Conservation (phyloP, 352 stramenopile genomes). For the Pythium oligandrum region DNA sequence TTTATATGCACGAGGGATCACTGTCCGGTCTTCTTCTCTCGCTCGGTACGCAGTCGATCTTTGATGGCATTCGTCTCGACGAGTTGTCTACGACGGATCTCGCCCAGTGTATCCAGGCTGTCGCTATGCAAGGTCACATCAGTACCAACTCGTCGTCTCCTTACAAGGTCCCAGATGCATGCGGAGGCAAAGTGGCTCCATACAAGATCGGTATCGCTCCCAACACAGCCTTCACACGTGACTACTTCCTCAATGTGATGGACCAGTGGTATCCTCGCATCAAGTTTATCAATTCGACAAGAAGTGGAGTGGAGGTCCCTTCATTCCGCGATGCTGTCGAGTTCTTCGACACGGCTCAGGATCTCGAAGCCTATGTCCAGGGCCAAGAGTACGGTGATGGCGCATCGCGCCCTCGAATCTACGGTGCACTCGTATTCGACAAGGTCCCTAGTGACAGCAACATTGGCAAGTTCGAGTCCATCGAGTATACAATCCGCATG, state of each 20-base stretch:
- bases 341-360: slow-evolving; percentile 47
- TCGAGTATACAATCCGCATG: slow-evolving; percentile 55
- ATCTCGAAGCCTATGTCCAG: slow-evolving; percentile 45
- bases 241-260: slow-evolving; percentile 68
- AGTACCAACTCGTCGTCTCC: slow-evolving; percentile 26
- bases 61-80: slow-evolving; percentile 30
- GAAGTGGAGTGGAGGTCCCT: slow-evolving; percentile 27
- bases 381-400: slow-evolving; percentile 39
- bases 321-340: slow-evolving; percentile 48
- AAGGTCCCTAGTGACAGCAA: slow-evolving; percentile 22
- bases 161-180: slow-evolving; percentile 31
- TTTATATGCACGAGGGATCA: slow-evolving; percentile 46
- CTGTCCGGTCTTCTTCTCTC: slow-evolving; percentile 46
- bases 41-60: slow-evolving; percentile 39
- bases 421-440: slow-evolving; percentile 61
- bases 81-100: slow-evolving; percentile 30
- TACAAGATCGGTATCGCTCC: slow-evolving; percentile 61
- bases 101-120: slow-evolving; percentile 21
- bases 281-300: slow-evolving; percentile 22
- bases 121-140: slow-evolving; percentile 27
- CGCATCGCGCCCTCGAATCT: slow-evolving; percentile 48
- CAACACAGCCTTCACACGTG: slow-evolving; percentile 50
- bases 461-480: slow-evolving; percentile 33
- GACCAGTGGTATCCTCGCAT: slow-evolving; percentile 57
- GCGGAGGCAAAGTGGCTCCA: slow-evolving; percentile 32